Percentiles rank a stretch among this genome's conserved stretches.
Conservation (phyloP, 208 protist genomes). For the Porcisia hertigi region DNA sequence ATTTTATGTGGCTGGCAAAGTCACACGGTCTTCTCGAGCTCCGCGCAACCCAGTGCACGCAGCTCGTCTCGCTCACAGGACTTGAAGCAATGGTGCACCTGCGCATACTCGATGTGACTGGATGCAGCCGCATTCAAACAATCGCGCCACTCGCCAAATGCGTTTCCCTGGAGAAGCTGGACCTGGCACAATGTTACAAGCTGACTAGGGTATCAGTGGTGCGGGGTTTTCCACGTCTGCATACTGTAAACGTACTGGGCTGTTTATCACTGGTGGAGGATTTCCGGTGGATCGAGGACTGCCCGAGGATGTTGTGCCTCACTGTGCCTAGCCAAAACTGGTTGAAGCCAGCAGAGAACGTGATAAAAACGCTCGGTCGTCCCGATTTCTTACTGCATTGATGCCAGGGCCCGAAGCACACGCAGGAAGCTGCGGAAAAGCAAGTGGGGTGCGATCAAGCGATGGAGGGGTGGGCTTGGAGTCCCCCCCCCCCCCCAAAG, state of each 20-base stretch:
- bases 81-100: constrained; percentile 8
- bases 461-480: background rate
- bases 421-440: background rate
- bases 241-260: constrained; percentile 2
- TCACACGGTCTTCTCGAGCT: constrained; percentile 19
- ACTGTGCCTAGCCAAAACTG: constrained; percentile 1
- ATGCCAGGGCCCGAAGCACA: constrained; percentile 1
- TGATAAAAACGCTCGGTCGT: constrained; percentile 4
- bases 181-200: constrained; percentile 14
- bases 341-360: background rate
- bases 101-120: constrained; percentile 14
- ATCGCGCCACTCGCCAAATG: constrained; percentile 5
- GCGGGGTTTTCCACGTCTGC: background rate
- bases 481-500: background rate
- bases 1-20: constrained; percentile 14
- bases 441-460: background rate
- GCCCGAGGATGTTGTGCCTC: constrained; percentile 9
- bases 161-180: constrained; percentile 11
- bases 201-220: constrained; percentile 12
- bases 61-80: constrained; percentile 15
- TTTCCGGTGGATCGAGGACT: constrained; percentile 19
- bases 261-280: constrained; percentile 11
- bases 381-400: background rate
- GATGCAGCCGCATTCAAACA: background rate
- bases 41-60: constrained; percentile 28